Evolutionary conservation across 768 basidiomycete species (phyloP).

Genomic region (Mycena polygramma): DNA sequence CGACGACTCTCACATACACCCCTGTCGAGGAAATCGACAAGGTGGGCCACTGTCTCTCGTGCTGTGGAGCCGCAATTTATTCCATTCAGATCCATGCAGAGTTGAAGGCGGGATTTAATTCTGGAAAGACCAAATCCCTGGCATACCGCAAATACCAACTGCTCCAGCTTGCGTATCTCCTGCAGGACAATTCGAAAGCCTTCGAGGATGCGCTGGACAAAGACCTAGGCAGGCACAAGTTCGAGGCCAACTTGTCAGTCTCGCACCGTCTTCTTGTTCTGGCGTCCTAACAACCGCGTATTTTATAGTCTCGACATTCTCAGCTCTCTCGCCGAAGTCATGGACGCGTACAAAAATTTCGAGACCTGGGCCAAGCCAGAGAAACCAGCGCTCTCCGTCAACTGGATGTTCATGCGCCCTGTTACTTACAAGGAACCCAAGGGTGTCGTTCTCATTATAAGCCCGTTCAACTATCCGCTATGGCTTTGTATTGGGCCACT

Average conservation of each 20-base stretch:
- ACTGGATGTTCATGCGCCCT: constrained; percentile 71
- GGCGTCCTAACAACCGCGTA: not conserved
- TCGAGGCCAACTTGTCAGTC: constrained; percentile 67
- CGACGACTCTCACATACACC: constrained; percentile 8
- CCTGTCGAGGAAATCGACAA: constrained; percentile 27
- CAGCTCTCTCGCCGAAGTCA: constrained; percentile 63
- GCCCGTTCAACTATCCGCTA: constrained; percentile 83
- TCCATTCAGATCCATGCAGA: constrained; percentile 64
- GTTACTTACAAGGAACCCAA: constrained; percentile 82
- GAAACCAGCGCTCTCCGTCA: constrained; percentile 66
- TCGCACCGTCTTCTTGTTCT: constrained; percentile 20
- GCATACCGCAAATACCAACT: constrained; percentile 82
- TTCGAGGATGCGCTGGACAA: constrained; percentile 69
- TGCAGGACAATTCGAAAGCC: constrained; percentile 77
- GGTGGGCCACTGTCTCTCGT: not conserved
- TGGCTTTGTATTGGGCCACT: constrained; percentile 71
- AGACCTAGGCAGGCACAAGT: constrained; percentile 74
- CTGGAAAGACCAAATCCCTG: constrained; percentile 76
- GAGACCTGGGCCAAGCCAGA: constrained; percentile 83
- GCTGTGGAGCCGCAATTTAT: not conserved
- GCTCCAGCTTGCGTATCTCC: constrained; percentile 76
- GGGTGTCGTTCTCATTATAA: constrained; percentile 77
- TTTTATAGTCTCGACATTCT: constrained; percentile 72
- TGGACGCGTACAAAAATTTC: constrained; percentile 70
- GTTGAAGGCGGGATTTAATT: constrained; percentile 69